Conservation (phyloP, 106 monocot species). For the Gastrodia elata region DNA sequence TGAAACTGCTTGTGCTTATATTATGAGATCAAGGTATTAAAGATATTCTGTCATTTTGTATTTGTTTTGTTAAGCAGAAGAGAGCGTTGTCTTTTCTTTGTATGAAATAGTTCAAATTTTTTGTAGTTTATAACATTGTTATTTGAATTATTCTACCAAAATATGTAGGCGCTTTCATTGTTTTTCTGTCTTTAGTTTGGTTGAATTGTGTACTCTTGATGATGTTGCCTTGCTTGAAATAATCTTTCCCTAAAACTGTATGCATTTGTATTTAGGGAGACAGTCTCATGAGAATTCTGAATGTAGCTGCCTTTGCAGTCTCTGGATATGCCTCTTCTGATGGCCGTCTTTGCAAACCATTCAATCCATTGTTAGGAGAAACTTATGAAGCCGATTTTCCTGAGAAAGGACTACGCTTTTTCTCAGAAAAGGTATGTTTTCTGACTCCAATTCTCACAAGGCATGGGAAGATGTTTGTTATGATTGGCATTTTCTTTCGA, state of each 20-base stretch:
- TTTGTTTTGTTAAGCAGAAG: not conserved
- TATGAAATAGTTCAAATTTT: not conserved
- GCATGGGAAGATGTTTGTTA: not conserved
- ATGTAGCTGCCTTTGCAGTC: constrained; percentile 96
- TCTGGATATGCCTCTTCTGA: constrained; percentile 90
- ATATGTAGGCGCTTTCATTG: not conserved
- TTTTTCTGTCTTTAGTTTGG: not conserved
- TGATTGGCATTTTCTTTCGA: constrained; percentile 3
- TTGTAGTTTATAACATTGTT: not conserved
- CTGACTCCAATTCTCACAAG: not conserved
- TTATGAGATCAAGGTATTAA: not conserved
- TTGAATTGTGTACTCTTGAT: not conserved
- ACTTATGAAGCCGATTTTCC: constrained; percentile 88
- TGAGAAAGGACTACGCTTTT: constrained; percentile 73
- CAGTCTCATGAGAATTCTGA: constrained; percentile 85
- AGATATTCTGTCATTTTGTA: not conserved
- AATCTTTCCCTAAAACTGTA: constrained; percentile 11
- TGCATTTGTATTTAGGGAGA: constrained; percentile 52
- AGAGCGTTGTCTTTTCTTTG: not conserved
- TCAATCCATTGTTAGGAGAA: constrained; percentile 91
- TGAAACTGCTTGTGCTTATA: not conserved
- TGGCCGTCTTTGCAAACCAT: constrained; percentile 80
- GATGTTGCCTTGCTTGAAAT: not conserved
- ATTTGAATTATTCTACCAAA: not conserved
- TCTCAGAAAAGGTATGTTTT: constrained; percentile 79